Base-by-base conservation (phyloP, 208 protist genomes). In the Leishmania braziliensis region DNA sequence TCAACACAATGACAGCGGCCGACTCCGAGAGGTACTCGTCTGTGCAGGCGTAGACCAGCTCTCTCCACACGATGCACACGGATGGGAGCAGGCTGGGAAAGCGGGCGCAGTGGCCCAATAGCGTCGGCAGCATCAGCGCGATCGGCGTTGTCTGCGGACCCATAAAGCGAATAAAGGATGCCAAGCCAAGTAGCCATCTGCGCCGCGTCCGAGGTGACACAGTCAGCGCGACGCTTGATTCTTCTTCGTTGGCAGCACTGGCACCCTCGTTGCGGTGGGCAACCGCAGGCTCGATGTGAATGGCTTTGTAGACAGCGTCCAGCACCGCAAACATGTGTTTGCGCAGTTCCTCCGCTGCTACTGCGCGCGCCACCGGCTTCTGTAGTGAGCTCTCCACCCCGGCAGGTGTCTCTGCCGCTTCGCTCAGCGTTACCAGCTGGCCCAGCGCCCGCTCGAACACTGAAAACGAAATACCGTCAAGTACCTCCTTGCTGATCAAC, bases 71-170 rank as follows among this genome's bases (percentile, higher is more conserved):
- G 36, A 88, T 50, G 56, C 84, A 88, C 79, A 95, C 66, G 81
- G 84, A 39, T 26, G 69, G 70, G 46, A 94, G 78, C 0, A 95
- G 80, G 65, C 76, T 56, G 39, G 76, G 74, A 9, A 87, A 75
- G n/a, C 43, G 60, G 56, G 84, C 83, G 68, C 89, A 96, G 29
- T 77, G 69, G 10, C 92, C 83, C 51, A 97, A 85, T 81, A 96
- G 93, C 43, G 93, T 88, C 1, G 93, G 88, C 36, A 98, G 83
- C 83, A 97, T 96, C 20, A 93, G 84, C n/a, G 91, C 93, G 39
- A 97, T 90, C 16, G 93, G 76, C 3, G 92, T 96, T 4, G 89
- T 89, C 62, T 94, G 79, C n/a, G 65, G 56, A 3, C 92, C 90
- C 77, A 98, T 87, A 65, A 95, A 92, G 6, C 84, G 85, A 43